phyloP scores from a whole-genome alignment of 306 rosid species.

The Crotalaria pallida region DNA sequence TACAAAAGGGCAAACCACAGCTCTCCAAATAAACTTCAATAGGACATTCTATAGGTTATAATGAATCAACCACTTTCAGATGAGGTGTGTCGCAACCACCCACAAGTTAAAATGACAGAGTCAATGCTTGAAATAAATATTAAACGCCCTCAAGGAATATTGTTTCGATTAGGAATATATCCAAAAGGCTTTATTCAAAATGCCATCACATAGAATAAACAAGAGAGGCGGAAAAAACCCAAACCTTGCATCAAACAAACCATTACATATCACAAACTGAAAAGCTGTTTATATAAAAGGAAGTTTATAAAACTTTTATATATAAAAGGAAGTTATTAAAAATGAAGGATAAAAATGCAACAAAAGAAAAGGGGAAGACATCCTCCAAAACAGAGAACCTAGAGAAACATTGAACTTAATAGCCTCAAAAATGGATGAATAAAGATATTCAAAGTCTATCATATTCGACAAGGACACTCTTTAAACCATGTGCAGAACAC shows the following conservation, averaged over 20 bases:
- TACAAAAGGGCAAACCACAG: neutral
- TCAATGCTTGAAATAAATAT: neutral
- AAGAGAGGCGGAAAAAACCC: neutral
- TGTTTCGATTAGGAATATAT: neutral
- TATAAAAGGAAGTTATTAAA: too few species aligned
- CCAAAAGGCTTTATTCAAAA: neutral
- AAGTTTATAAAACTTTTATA: too few species aligned
- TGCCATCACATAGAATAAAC: neutral
- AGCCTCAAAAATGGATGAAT: neutral
- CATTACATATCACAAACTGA: neutral
- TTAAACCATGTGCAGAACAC: neutral
- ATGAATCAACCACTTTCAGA: neutral
- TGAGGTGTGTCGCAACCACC: neutral
- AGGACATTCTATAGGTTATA: neutral
- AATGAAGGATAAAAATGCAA: neutral
- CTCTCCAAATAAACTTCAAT: neutral
- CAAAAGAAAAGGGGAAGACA: neutral
- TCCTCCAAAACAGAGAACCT: neutral
- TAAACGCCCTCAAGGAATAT: neutral
- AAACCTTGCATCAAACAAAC: neutral
- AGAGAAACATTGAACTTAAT: neutral
- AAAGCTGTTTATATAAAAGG: neutral
- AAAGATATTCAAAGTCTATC: neutral
- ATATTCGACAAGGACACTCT: neutral
- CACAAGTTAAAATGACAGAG: neutral